Percentiles rank a stretch among this genome's conserved stretches.
Evolutionary conservation across 2,329 filamentous ascomycete species (phyloP).

Genomic region (Metarhizium anisopliae): DNA sequence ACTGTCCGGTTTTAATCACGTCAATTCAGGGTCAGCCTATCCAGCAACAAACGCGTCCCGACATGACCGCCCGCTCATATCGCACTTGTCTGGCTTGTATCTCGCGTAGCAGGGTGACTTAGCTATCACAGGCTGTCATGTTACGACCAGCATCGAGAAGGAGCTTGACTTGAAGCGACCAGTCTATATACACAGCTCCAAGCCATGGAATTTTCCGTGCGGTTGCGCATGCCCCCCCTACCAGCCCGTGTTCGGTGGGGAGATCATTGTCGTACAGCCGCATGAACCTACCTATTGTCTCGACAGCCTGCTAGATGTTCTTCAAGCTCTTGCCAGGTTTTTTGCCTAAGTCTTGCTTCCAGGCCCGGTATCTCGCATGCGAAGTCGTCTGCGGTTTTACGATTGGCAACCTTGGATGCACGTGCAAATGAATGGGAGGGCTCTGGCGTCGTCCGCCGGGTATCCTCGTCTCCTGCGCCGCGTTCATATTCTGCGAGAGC

Average conservation of each 20-base stretch:
- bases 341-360: neutral
- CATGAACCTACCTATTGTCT: neutral
- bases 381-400: neutral
- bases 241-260: neutral
- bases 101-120: neutral
- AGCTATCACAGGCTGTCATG: neutral
- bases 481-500: too few relatives aligned
- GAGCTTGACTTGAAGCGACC: neutral
- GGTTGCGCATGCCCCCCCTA: neutral
- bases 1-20: neutral
- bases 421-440: too few relatives aligned
- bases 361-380: neutral
- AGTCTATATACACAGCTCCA: neutral
- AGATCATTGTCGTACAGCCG: slow-evolving; percentile 1
- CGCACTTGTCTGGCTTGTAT: neutral
- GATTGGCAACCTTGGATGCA: too few relatives aligned
- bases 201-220: neutral
- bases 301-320: neutral
- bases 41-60: neutral
- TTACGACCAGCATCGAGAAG: neutral
- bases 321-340: neutral
- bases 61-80: neutral
- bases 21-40: neutral
- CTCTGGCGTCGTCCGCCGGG: too few relatives aligned
- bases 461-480: too few relatives aligned